Conservation (phyloP, 1,139 yeast species). For the Kodamaea sp. region DNA sequence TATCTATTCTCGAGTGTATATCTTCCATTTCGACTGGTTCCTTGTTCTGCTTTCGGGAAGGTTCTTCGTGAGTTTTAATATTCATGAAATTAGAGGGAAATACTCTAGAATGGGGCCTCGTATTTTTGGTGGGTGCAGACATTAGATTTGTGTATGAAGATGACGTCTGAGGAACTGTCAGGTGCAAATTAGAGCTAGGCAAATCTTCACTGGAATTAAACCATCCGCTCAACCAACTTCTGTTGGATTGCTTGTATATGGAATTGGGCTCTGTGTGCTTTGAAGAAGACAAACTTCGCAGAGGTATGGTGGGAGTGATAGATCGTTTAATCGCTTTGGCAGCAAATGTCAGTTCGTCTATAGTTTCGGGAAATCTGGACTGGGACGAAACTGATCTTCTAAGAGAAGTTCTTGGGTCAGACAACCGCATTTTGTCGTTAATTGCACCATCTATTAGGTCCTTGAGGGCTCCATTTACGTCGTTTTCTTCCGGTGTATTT, state of each 20-base stretch:
- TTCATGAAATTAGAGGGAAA: slow-evolving; percentile 2
- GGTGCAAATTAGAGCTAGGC: neutral
- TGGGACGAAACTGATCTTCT: neutral
- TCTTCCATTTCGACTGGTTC: slow-evolving; percentile 10
- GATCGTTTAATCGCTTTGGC: neutral
- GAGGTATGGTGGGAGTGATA: neutral
- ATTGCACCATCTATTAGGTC: slow-evolving; percentile 14
- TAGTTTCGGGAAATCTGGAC: neutral
- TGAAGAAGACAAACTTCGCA: neutral
- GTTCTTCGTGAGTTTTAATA: neutral
- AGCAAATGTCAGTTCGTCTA: too few species aligned
- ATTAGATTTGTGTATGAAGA: slow-evolving; percentile 6
- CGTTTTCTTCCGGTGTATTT: neutral
- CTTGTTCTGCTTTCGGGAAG: slow-evolving; percentile 1
- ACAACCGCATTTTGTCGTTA: slow-evolving; percentile 2
- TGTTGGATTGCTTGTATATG: slow-evolving; percentile 7
- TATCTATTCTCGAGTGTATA: slow-evolving; percentile 2
- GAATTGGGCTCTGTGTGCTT: neutral
- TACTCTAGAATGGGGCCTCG: slow-evolving; percentile 11
- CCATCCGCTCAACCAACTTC: slow-evolving; percentile 22
- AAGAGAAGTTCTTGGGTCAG: neutral
- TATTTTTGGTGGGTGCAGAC: slow-evolving; percentile 1
- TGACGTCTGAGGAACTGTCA: neutral
- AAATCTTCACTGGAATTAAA: slow-evolving; percentile 22
- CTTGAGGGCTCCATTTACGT: slow-evolving; percentile 8